These are phyloP conservation scores for Marasmius fiardii DNA, from an alignment of 1,284 basidiomycete species.

Conservation along the genomic window DNA sequence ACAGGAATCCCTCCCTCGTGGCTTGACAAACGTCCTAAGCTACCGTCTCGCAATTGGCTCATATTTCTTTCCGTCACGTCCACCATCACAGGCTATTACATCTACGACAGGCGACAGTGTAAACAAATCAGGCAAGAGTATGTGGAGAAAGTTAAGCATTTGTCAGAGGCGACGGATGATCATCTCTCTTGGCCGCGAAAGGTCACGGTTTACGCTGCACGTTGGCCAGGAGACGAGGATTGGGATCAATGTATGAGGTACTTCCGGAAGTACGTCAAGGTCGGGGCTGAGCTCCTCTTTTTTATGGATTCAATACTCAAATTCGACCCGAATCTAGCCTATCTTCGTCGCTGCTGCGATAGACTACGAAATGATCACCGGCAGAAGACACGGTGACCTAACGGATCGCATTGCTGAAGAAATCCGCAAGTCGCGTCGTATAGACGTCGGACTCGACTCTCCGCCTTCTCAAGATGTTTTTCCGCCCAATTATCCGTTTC, in stretches of 20 bases:
- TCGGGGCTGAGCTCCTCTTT: conserved; percentile 34
- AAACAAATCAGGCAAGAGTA: conserved; percentile 77
- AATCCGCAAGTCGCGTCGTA: conserved; percentile 55
- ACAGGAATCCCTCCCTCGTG: conserved; percentile 70
- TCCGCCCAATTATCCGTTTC: conserved; percentile 18
- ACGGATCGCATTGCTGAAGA: conserved; percentile 72
- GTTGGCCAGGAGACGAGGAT: conserved; percentile 96
- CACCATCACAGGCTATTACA: conserved; percentile 70
- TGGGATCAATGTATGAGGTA: conserved; percentile 80
- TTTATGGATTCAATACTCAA: conserved; percentile 10
- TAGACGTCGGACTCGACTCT: conserved; percentile 60
- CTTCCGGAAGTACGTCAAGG: conserved; percentile 97
- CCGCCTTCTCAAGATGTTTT: conserved; percentile 51
- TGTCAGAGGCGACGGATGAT: conserved; percentile 66
- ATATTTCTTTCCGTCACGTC: conserved; percentile 84
- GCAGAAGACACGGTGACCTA: conserved; percentile 85
- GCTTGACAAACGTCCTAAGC: conserved; percentile 71
- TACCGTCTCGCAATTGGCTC: conserved; percentile 92
- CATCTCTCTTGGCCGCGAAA: conserved; percentile 74
- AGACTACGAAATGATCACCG: conserved; percentile 85
- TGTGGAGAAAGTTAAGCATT: conserved; percentile 73
- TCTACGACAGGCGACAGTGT: conserved; percentile 83
- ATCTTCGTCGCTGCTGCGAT: conserved; percentile 91
- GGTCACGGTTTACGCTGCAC: conserved; percentile 83
- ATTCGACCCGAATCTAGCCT: conserved; percentile 52